Conservation (phyloP, 805 yeast genomes). For the Metschnikowia peoriensis region DNA sequence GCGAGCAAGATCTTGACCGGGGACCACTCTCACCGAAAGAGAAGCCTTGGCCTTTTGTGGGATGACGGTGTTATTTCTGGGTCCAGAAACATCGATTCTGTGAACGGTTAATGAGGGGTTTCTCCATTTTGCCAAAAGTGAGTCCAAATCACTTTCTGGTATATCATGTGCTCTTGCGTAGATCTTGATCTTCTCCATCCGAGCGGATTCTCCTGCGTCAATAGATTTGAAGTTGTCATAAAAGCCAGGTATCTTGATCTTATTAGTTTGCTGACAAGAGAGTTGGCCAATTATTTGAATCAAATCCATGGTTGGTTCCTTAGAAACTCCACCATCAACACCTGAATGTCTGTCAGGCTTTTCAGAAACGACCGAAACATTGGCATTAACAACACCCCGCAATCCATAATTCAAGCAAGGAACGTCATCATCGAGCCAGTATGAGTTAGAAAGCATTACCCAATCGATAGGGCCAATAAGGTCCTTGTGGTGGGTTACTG, state of each 20-base stretch:
- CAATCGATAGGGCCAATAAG: slow-evolving; percentile 78
- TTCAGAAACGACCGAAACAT: slow-evolving; percentile 68
- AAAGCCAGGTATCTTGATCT: slow-evolving; percentile 65
- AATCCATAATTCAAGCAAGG: slow-evolving; percentile 95
- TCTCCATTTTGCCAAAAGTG: slow-evolving; percentile 80
- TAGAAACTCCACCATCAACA: slow-evolving; percentile 87
- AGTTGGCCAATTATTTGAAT: slow-evolving; percentile 68
- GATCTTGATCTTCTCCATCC: slow-evolving; percentile 58
- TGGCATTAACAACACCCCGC: slow-evolving; percentile 83
- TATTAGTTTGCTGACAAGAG: slow-evolving; percentile 41
- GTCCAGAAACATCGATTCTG: slow-evolving; percentile 82
- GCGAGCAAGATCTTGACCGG: slow-evolving; percentile 69
- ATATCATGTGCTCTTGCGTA: slow-evolving; percentile 30
- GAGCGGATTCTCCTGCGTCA: slow-evolving; percentile 52
- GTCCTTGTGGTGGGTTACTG: slow-evolving; percentile 49
- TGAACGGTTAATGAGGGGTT: slow-evolving; percentile 88
- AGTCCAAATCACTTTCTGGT: slow-evolving; percentile 36
- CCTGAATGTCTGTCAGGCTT: slow-evolving; percentile 93
- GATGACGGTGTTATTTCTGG: slow-evolving; percentile 84
- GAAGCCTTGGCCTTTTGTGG: slow-evolving; percentile 78
- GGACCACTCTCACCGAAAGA: slow-evolving; percentile 82
- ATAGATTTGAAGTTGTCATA: slow-evolving; percentile 64
- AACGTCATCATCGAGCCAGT: slow-evolving; percentile 85
- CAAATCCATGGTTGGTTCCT: slow-evolving; percentile 88
- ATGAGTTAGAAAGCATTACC: slow-evolving; percentile 85